These are phyloP conservation scores for Chlamydomonas applanata DNA, from an alignment of 139 green algal genomes.

Conservation along the genomic window DNA sequence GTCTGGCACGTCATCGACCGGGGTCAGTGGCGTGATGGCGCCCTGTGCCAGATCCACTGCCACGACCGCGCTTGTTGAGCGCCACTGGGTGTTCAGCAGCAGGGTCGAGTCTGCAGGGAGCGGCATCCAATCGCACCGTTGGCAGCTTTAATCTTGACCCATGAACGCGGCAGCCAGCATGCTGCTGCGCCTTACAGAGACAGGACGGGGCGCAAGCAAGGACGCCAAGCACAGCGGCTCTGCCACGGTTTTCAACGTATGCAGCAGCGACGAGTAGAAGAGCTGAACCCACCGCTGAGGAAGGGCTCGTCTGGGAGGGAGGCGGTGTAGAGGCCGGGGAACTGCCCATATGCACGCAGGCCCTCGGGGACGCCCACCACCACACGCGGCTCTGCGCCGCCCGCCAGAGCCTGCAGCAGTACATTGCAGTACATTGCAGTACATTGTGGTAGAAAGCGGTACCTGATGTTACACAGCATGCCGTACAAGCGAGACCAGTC, in stretches of 20 bases:
- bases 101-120: conserved; percentile 39
- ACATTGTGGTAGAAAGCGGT: too few species aligned
- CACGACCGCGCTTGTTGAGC: conserved; percentile 54
- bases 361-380: conserved; percentile 25
- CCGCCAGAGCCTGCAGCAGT: too few species aligned
- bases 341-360: conserved; percentile 5
- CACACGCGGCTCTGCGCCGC: neutral
- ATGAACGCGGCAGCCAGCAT: too few species aligned
- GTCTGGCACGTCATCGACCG: conserved; percentile 14
- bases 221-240: too few species aligned
- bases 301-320: conserved; percentile 36
- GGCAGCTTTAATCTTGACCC: too few species aligned
- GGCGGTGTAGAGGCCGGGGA: conserved; percentile 59
- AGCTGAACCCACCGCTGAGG: conserved; percentile 5
- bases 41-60: conserved; percentile 53
- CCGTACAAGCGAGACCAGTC: neutral
- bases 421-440: too few species aligned
- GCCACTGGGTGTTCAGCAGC: conserved; percentile 75
- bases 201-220: too few species aligned
- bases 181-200: too few species aligned
- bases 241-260: too few species aligned
- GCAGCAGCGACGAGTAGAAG: neutral
- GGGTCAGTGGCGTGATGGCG: conserved; percentile 17
- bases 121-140: too few species aligned
- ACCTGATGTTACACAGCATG: conserved; percentile 8